Base-by-base conservation (phyloP, 129 eudicot species). In the Pittosporum tobira region DNA sequence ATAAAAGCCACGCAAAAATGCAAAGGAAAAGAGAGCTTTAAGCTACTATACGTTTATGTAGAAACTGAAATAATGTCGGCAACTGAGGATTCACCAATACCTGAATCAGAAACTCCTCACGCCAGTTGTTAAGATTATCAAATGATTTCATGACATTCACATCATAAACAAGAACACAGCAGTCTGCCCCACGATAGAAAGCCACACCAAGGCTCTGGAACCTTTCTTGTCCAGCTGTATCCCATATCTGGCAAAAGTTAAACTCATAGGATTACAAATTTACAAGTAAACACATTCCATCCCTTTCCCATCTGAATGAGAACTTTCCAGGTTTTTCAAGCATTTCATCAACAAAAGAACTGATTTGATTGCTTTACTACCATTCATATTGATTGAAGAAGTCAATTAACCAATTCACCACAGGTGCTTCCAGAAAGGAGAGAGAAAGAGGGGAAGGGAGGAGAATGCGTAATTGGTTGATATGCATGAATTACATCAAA, bases 171-270 rank as follows among this genome's bases (percentile, higher is more conserved):
- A 83, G 83, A 54, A 76, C 87, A 68, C 83, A 79, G 61, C 89
- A 82, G 60, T 82, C 89, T 37, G 89, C 84, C 51, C 89, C 89
- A 30, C 89, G 76, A 57, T 82, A 82, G 63, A 78, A 82, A 24
- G 84, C 84, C 57, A 75, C 84, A 38, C 89, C 89, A 65, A 82
- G 89, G 65, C 89, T 82, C 54, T 82, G 90, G 66, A 82, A 82
- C 70, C 90, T 75, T 61, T 82, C 90, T 58, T 82, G 90, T 30
- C 90, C 90, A 45, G 90, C 90, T 49, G 85, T 82, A 40, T 82
- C 90, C 90, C 90, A 82, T 61, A 82, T 82, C 90, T 82, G 51
- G 3, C 30, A 52, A 44, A 22, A 19, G 45, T 10, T 22, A 45
- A 57, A 42, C 9, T 5, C 50, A 3, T 54, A 11, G n/a, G 21